Evolutionary conservation across 306 rosid genomes (phyloP).

Genomic region (Fagus crenata): DNA sequence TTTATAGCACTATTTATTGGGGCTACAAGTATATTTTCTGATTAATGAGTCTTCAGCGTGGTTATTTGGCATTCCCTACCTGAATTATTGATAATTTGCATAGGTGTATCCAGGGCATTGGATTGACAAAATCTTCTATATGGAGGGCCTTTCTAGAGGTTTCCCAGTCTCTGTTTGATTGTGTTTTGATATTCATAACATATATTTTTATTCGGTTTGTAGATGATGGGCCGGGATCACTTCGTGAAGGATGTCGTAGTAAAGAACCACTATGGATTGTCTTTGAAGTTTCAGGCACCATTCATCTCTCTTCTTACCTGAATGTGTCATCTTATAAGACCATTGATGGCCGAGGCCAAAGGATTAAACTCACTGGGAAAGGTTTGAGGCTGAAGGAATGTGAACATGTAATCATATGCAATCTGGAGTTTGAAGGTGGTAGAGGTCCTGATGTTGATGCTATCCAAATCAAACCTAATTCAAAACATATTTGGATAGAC

Average conservation of each 20-base stretch:
- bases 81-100: not conserved
- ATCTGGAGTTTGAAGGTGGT: constrained; percentile 91
- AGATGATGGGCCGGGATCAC: constrained; percentile 99
- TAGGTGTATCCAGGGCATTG: not conserved
- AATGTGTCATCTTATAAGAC: constrained; percentile 77
- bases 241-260: constrained; percentile 68
- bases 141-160: not conserved
- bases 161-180: not conserved
- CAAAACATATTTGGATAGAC: constrained; percentile 95
- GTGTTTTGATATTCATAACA: not conserved
- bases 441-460: constrained; percentile 90
- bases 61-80: not conserved
- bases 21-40: not conserved
- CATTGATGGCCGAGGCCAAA: constrained; percentile 82
- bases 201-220: constrained; percentile 22
- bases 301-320: constrained; percentile 70
- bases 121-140: not conserved
- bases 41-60: not conserved
- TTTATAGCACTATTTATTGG: too few species aligned
- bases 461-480: constrained; percentile 93
- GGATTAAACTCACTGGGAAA: constrained; percentile 75
- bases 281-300: constrained; percentile 79
- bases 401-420: constrained; percentile 91
- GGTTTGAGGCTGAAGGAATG: constrained; percentile 87
- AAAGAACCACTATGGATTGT: constrained; percentile 94